A percentile compares a stretch with the other conserved stretches of the same genome.
These are phyloP conservation scores for Gelatoporia subvermispora DNA, from an alignment of 768 basidiomycete species.

Conservation along the genomic window DNA sequence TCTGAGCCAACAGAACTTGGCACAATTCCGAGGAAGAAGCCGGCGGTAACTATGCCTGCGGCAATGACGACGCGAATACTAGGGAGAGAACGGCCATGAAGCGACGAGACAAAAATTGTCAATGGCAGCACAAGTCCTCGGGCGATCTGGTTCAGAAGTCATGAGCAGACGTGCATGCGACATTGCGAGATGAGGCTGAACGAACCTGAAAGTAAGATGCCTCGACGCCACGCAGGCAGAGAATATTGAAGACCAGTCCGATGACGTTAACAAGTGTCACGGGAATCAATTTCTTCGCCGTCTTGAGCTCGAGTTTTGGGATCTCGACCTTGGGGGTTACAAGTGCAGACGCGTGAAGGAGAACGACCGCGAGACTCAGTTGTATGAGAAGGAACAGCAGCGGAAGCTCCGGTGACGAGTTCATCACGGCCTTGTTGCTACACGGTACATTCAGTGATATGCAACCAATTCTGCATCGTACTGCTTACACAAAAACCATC, in stretches of 20 bases:
- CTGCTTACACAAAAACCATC: conserved; percentile 47
- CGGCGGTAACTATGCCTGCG: conserved; percentile 60
- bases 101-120: conserved; percentile 69
- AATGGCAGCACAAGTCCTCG: conserved; percentile 79
- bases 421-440: conserved; percentile 77
- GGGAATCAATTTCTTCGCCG: conserved; percentile 54
- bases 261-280: conserved; percentile 67
- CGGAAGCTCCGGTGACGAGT: conserved; percentile 58
- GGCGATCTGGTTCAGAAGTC: conserved; percentile 53
- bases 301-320: conserved; percentile 46
- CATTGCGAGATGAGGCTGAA: neutral
- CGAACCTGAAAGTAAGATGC: conserved; percentile 76
- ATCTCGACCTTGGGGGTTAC: conserved; percentile 49
- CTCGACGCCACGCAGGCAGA: conserved; percentile 74
- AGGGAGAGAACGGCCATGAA: conserved; percentile 51
- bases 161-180: neutral
- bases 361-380: conserved; percentile 60
- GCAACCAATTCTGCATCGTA: neutral
- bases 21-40: conserved; percentile 73
- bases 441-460: conserved; percentile 1
- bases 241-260: conserved; percentile 74
- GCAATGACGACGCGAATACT: conserved; percentile 51
- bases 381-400: conserved; percentile 65
- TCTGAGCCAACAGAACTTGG: conserved; percentile 35
- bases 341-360: conserved; percentile 52